Evolutionary conservation across 2,329 filamentous ascomycete genomes (phyloP).

Genomic region (Macrophomina pseudophaseolina): DNA sequence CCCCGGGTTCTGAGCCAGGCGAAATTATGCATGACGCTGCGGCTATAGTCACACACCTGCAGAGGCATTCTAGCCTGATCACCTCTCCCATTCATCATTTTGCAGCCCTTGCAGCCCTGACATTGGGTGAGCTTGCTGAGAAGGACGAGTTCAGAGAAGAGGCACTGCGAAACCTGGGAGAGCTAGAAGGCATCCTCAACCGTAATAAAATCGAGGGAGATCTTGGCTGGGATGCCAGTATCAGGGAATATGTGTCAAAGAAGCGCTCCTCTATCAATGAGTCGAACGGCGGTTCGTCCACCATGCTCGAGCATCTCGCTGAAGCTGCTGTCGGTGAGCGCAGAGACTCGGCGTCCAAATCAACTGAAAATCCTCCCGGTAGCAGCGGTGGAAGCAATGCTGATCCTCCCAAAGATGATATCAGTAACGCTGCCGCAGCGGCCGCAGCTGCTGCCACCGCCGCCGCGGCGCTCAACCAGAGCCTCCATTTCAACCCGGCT

Average conservation of each 20-base stretch:
- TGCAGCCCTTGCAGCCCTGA: conserved; percentile 42
- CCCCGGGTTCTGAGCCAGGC: conserved; percentile 33
- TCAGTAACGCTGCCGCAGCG: conserved; percentile 35
- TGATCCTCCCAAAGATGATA: conserved; percentile 37
- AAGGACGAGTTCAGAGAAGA: conserved; percentile 43
- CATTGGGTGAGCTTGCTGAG: conserved; percentile 41
- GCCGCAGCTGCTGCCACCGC: conserved; percentile 45
- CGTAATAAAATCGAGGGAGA: conserved; percentile 37
- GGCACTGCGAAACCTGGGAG: conserved; percentile 42
- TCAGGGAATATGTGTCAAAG: conserved; percentile 36
- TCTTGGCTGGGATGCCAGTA: conserved; percentile 43
- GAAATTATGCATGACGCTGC: conserved; percentile 38
- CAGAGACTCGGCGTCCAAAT: conserved; percentile 9
- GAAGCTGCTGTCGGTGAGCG: conserved; percentile 40
- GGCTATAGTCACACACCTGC: conserved; percentile 38
- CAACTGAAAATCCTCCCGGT: conserved; percentile 30
- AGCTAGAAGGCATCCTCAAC: conserved; percentile 42
- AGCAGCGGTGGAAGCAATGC: conserved; percentile 34
- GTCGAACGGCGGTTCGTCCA: conserved; percentile 37
- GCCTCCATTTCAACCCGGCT: conserved; percentile 23
- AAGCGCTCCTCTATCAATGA: conserved; percentile 29
- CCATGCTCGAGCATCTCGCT: conserved; percentile 47
- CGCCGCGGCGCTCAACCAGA: conserved; percentile 34
- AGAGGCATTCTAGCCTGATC: conserved; percentile 31
- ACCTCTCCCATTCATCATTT: conserved; percentile 45